Evolutionary conservation across 345 rosid species (phyloP), one percentile per base, ranked within the genome.

Genomic region (Citrus hindsii): DNA sequence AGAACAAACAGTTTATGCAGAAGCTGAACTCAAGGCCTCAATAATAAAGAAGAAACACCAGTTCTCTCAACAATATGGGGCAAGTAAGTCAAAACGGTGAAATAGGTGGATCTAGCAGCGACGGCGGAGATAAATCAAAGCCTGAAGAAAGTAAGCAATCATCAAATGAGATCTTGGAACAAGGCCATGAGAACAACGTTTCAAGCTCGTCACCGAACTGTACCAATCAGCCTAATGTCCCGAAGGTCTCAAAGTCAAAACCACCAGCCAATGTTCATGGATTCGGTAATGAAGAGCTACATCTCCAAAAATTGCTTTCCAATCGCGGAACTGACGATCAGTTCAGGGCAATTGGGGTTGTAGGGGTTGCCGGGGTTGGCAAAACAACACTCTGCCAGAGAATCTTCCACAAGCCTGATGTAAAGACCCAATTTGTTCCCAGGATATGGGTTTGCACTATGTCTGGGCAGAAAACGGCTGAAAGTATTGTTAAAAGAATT

Each of bases 381-480:
- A 80, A 77, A 9, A 73, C 83, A 1, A 77, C 71, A 13, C 68
- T 83, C 2, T 71, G 69, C 69, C 69, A 46, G 42, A 1, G 62
- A 7, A 22, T 80, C n/a, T 75, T 73, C 40, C 48, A 46, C 28
- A 63, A 16, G 0, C 28, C 32, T 7, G 40, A 69, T n/a, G 71
- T 80, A 16, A 80, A 65, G 70, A 6, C 30, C 6, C 59, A 32
- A 24, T 83, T 80, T 55, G 46, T 73, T 35, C 86, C 83, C 10
- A 77, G 83, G 78, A 80, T 69, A n/a, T 58, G 69, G 67, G 66
- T 83, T 0, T 25, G 16, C 51, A 46, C 32, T 19, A 5, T 74
- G 40, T 33, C 76, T 8, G 8, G 69, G 22, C 42, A 6, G 24
- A 1, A 33, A 65, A 65, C 4, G 27, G 10, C 33, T 0, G 69